These are phyloP conservation scores for Isabelozyma pseudorhagii DNA, from an alignment of 805 yeast species.

Conservation along the genomic window DNA sequence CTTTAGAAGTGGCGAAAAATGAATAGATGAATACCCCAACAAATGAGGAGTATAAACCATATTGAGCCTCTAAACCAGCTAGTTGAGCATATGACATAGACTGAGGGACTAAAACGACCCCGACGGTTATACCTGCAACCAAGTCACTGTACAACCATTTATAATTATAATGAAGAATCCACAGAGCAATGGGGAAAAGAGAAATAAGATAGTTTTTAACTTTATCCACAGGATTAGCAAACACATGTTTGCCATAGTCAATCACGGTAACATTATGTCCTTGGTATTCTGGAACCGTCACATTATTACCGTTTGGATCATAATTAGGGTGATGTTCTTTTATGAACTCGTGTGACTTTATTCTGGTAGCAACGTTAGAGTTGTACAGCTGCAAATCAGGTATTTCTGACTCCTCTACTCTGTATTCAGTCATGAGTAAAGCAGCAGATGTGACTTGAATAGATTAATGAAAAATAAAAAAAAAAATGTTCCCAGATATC, in stretches of 20 bases:
- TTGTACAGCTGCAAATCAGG: constrained; percentile 8
- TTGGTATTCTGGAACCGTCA: constrained; percentile 34
- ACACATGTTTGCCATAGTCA: constrained; percentile 25
- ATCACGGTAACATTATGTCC: constrained; percentile 32
- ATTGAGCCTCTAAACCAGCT: constrained; percentile 78
- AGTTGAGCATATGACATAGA: constrained; percentile 92
- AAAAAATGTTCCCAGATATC: not conserved
- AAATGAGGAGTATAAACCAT: constrained; percentile 87
- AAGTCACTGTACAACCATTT: constrained; percentile 80
- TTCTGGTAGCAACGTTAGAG: constrained; percentile 11
- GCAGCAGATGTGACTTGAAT: too few relatives aligned
- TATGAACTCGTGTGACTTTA: constrained; percentile 13
- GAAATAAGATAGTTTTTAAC: constrained; percentile 52
- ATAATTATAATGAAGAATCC: constrained; percentile 82
- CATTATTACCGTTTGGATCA: constrained; percentile 2
- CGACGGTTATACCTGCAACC: constrained; percentile 91
- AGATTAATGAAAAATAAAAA: too few relatives aligned
- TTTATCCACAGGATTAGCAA: constrained; percentile 37
- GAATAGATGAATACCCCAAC: constrained; percentile 88
- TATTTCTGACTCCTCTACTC: constrained; percentile 15
- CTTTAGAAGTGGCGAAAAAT: constrained; percentile 91
- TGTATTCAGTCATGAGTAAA: constrained; percentile 5
- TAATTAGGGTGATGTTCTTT: constrained; percentile 5
- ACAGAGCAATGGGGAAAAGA: constrained; percentile 73
- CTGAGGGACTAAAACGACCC: constrained; percentile 90